Percentiles rank a stretch among this genome's conserved stretches.
phyloP scores from a whole-genome alignment of 129 eudicot genomes.

The Flaveria robusta region DNA sequence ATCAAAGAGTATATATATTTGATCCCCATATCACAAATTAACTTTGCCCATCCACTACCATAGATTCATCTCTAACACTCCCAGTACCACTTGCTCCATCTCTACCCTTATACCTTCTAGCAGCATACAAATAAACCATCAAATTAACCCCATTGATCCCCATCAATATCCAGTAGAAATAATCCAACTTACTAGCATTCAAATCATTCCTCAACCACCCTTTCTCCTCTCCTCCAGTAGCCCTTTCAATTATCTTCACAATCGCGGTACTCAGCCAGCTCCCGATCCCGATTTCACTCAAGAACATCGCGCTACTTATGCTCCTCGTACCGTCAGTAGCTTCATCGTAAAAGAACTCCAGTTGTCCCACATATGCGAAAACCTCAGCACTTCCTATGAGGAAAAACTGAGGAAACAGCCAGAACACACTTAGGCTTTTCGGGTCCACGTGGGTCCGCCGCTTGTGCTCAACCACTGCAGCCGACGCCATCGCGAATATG shows the following conservation, averaged over 20 bases:
- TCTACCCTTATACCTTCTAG: slow-evolving; percentile 65
- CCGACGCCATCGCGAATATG: slow-evolving; percentile 53
- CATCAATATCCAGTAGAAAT: slow-evolving; percentile 68
- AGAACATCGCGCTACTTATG: slow-evolving; percentile 69
- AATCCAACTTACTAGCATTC: slow-evolving; percentile 55
- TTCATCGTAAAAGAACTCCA: slow-evolving; percentile 84
- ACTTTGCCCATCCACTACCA: slow-evolving; percentile 24
- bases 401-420: slow-evolving; percentile 86
- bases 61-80: slow-evolving; percentile 56
- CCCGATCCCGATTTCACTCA: slow-evolving; percentile 82
- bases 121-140: slow-evolving; percentile 52
- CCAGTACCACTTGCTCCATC: slow-evolving; percentile 50
- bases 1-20: background rate
- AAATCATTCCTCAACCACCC: slow-evolving; percentile 77
- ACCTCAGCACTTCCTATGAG: slow-evolving; percentile 76
- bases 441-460: slow-evolving; percentile 39
- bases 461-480: slow-evolving; percentile 57
- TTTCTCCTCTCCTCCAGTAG: slow-evolving; percentile 50
- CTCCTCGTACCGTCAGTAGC: slow-evolving; percentile 86
- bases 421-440: slow-evolving; percentile 47
- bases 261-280: slow-evolving; percentile 82
- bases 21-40: background rate
- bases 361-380: slow-evolving; percentile 75
- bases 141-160: slow-evolving; percentile 64
- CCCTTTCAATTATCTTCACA: slow-evolving; percentile 53